Conservation (phyloP, 495 filamentous ascomycete genomes). For the Penicillium angulare region DNA sequence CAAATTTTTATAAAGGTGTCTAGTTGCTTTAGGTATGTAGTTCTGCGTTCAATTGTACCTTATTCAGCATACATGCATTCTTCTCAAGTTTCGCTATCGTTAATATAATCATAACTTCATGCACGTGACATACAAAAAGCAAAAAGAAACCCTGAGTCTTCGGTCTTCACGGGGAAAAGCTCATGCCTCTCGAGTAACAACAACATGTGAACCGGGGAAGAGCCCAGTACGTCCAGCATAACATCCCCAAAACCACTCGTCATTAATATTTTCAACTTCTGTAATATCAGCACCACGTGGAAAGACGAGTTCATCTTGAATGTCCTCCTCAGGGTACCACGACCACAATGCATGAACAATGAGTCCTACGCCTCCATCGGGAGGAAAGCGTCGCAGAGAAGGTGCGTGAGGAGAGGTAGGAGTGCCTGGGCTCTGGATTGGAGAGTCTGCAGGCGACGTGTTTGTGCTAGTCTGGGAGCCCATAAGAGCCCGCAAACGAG, state of each 20-base stretch:
- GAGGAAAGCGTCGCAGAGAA: conserved; percentile 54
- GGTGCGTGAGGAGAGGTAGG: conserved; percentile 12
- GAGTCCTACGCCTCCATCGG: conserved; percentile 66
- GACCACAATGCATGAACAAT: conserved; percentile 64
- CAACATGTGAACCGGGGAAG: conserved; percentile 73
- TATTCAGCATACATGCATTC: conserved; percentile 5
- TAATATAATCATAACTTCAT: conserved; percentile 12
- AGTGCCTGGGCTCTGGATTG: conserved; percentile 4
- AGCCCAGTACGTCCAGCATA: conserved; percentile 75
- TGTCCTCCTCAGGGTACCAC: conserved; percentile 64
- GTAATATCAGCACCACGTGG: conserved; percentile 76
- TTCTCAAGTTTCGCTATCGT: conserved; percentile 6
- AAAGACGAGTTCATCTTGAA: conserved; percentile 74
- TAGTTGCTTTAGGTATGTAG: too few relatives aligned
- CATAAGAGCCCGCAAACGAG: conserved; percentile 28
- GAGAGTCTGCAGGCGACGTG: conserved; percentile 3
- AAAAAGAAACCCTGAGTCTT: background rate
- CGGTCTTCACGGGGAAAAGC: conserved; percentile 14
- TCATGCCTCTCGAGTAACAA: conserved; percentile 38
- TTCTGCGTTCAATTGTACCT: too few relatives aligned
- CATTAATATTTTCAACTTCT: conserved; percentile 80
- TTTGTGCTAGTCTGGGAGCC: conserved; percentile 4
- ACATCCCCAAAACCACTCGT: conserved; percentile 78
- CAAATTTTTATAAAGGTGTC: too few relatives aligned
- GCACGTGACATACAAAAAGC: background rate